These are phyloP conservation scores for Capsicum pubescens DNA, from an alignment of 257 asterid species.

Conservation along the genomic window DNA sequence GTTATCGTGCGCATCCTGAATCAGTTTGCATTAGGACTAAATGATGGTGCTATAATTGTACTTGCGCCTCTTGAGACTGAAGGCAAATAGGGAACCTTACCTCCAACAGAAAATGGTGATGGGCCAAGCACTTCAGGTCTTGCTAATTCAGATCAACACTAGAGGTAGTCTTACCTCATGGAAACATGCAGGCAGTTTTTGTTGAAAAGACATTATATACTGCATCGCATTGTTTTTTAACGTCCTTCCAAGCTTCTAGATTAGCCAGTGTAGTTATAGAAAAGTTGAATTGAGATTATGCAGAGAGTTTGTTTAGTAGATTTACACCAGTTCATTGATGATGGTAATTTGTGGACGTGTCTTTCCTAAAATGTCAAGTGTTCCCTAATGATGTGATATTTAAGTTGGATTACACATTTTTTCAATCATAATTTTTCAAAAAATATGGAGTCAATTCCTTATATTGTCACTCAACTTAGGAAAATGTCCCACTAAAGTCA, in stretches of 20 bases:
- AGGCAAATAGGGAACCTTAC: conserved; percentile 75
- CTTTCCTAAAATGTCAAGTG: no score
- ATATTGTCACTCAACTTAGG: no score
- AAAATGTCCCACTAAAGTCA: no score
- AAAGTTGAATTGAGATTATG: no score
- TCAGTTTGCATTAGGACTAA: conserved; percentile 72
- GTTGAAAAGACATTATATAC: conserved; percentile 24
- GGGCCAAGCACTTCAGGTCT: conserved; percentile 59
- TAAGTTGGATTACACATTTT: no score
- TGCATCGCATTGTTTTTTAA: background rate
- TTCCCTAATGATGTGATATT: no score
- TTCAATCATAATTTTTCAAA: no score
- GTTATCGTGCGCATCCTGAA: conserved; percentile 76
- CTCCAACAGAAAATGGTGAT: conserved; percentile 58
- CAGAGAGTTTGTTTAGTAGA: no score
- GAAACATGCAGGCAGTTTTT: conserved; percentile 9
- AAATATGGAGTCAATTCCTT: no score
- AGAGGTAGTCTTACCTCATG: conserved; percentile 39
- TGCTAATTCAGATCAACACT: conserved; percentile 57
- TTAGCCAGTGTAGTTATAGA: no score
- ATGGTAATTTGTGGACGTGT: no score
- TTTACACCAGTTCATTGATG: background rate
- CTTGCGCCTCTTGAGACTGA: conserved; percentile 71
- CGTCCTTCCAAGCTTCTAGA: no score
- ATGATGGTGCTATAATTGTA: conserved; percentile 66